A percentile compares a stretch with the other conserved stretches of the same genome.
These are phyloP conservation scores for Aegilops bicornis DNA, from an alignment of 176 grass and related monocot species.

Conservation along the genomic window DNA sequence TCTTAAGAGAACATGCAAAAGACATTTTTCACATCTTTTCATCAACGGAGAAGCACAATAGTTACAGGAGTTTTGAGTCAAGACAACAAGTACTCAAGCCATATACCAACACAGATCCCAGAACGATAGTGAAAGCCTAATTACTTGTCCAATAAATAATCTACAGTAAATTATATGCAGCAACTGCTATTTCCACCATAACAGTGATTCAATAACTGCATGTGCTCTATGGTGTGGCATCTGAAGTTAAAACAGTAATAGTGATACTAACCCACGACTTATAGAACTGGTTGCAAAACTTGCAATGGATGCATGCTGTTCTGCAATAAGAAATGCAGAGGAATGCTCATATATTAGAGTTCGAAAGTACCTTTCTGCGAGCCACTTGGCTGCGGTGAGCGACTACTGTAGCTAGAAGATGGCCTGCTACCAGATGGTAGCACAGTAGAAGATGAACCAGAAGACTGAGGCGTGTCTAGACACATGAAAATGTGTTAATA, in stretches of 20 bases:
- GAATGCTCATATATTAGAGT: conserved; percentile 3
- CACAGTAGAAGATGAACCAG: no score
- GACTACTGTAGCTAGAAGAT: conserved; percentile 65
- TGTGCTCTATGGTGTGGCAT: no score
- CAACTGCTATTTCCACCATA: not conserved
- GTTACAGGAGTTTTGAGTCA: not conserved
- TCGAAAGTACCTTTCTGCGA: conserved; percentile 56
- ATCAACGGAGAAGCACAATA: not conserved
- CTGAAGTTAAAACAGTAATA: no score
- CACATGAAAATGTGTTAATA: no score
- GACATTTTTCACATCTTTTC: not conserved
- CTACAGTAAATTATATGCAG: conserved; percentile 7
- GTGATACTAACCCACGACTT: not conserved
- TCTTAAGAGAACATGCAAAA: not conserved
- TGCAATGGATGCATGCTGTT: not conserved
- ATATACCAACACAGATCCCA: not conserved
- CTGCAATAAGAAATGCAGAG: conserved; percentile 12
- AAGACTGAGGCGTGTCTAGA: no score
- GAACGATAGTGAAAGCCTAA: not conserved
- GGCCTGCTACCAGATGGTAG: conserved; percentile 40
- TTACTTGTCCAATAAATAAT: conserved; percentile 7
- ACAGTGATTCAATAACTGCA: not conserved
- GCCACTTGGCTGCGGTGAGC: conserved; percentile 44
- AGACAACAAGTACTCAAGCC: not conserved
- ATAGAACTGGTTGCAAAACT: not conserved